Conservation (phyloP, 1,139 yeast genomes). For the Pneumocystis canis region DNA sequence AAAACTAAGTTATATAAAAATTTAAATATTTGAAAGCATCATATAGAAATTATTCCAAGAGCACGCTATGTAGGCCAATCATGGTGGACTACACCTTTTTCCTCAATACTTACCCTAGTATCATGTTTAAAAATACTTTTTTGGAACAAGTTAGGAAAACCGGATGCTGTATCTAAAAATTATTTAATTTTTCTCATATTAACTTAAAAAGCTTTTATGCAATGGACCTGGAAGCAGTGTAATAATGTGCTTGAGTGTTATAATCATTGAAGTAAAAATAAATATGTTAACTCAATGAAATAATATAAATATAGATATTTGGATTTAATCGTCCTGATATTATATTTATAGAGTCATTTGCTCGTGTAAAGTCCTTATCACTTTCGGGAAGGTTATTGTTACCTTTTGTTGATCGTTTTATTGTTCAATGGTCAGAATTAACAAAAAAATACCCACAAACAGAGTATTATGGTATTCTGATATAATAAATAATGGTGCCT, state of each 20-base stretch:
- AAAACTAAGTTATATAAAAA: background rate
- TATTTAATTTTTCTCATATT: slow-evolving; percentile 5
- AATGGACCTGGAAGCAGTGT: slow-evolving; percentile 96
- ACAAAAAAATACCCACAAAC: slow-evolving; percentile 41
- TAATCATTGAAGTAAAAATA: slow-evolving; percentile 32
- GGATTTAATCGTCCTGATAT: slow-evolving; percentile 45
- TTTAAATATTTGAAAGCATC: slow-evolving; percentile 10
- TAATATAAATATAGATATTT: slow-evolving; percentile 17
- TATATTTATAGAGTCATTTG: slow-evolving; percentile 74
- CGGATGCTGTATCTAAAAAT: slow-evolving; percentile 18
- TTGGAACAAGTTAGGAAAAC: slow-evolving; percentile 16
- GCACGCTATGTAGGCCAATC: slow-evolving; percentile 71
- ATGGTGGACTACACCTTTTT: slow-evolving; percentile 35
- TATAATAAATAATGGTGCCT: slow-evolving; percentile 24
- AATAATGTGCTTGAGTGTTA: slow-evolving; percentile 51
- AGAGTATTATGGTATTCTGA: slow-evolving; percentile 65
- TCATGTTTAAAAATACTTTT: slow-evolving; percentile 22
- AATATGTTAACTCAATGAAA: background rate
- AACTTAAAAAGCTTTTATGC: slow-evolving; percentile 33
- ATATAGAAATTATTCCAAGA: slow-evolving; percentile 36
- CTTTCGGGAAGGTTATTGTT: slow-evolving; percentile 62
- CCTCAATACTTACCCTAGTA: slow-evolving; percentile 30
- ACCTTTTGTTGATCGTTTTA: slow-evolving; percentile 43
- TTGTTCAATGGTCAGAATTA: slow-evolving; percentile 83
- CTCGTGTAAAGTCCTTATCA: slow-evolving; percentile 65